Base-by-base conservation (phyloP, 1,284 basidiomycete species). In the Moesziomyces sp. region DNA sequence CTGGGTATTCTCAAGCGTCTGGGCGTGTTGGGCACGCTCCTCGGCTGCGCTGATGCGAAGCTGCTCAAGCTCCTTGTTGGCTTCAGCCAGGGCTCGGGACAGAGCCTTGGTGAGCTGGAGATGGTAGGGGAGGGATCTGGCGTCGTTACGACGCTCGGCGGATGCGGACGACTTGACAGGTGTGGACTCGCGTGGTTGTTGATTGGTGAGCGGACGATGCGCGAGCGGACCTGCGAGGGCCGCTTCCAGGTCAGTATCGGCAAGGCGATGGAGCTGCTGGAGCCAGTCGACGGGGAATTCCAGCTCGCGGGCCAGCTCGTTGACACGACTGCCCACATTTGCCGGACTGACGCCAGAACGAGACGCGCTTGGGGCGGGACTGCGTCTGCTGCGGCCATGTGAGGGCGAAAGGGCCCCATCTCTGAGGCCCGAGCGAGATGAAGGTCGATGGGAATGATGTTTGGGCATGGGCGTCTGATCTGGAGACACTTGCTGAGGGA, bases 381-480 rank as follows among this genome's bases (percentile, higher is more conserved):
- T 66, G 42, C 57, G 62, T 14, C 43, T 35, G 35, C 26, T 52
- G 14, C 55, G 64, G 6, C 26, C 58, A 14, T 65, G 52, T 5
- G 48, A 61, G 14, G 70, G 65, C 4, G 70, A 68, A 8, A 54
- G 23, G 13, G 65, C 52, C 4, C 70, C 61, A 3, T 73, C 57
- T 19, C 54, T 42, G 3, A 52, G 55, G 46, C 63, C 58, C 23
- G 58, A 57, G n/a, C 56, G 69, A 6, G 69, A 72, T 28, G 52
- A 52, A 1, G 69, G 52, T 14, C 60, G 55, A 35, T 52, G 34
- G 3, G 45, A 45, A 14, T 57, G 48, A 10, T 67, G 67, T 38
- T 64, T 63, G n/a, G 69, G 69, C 64, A 73, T 68, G 16, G 70
- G 70, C 23, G 70, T 73, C 28, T 73, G 70, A 50, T 73, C 48